These are phyloP conservation scores for Cordyceps sp. DNA, from an alignment of 2,329 filamentous ascomycete genomes.

Conservation along the genomic window DNA sequence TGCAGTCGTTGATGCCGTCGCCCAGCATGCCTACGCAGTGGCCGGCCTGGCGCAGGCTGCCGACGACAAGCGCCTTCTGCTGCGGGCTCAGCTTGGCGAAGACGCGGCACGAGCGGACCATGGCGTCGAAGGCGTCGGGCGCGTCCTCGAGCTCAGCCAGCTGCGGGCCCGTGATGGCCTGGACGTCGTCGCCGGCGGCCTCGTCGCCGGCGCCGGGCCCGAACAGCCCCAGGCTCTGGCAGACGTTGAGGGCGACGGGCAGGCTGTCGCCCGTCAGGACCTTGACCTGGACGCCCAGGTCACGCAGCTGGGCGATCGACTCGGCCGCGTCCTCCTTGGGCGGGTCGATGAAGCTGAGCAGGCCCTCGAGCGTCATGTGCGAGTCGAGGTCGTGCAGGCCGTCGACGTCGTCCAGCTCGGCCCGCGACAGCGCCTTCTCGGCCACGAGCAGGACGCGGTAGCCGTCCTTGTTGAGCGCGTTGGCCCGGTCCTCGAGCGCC, in stretches of 20 bases:
- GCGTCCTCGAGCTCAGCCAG: slow-evolving; percentile 6
- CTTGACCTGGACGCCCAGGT: slow-evolving; percentile 11
- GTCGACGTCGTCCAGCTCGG: slow-evolving; percentile 6
- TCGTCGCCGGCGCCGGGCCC: slow-evolving; percentile 5
- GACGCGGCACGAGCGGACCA: slow-evolving; percentile 9
- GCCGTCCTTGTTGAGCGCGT: slow-evolving; percentile 6
- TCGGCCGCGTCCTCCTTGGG: slow-evolving; percentile 12
- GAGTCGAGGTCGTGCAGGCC: slow-evolving; percentile 8
- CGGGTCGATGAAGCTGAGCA: slow-evolving; percentile 12
- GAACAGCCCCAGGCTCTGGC: slow-evolving; percentile 8
- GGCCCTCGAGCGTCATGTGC: slow-evolving; percentile 10
- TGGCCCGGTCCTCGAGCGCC: slow-evolving; percentile 4
- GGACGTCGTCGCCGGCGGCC: slow-evolving; percentile 5
- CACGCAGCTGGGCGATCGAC: slow-evolving; percentile 8
- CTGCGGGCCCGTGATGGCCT: slow-evolving; percentile 10
- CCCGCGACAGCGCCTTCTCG: slow-evolving; percentile 5
- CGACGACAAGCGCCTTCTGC: slow-evolving; percentile 11
- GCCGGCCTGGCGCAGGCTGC: slow-evolving; percentile 8
- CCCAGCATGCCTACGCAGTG: slow-evolving; percentile 13
- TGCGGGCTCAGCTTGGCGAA: slow-evolving; percentile 12
- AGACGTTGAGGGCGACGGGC: slow-evolving; percentile 12
- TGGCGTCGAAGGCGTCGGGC: slow-evolving; percentile 7
- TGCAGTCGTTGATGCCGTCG: slow-evolving; percentile 14
- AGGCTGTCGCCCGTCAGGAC: slow-evolving; percentile 12
- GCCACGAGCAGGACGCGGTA: slow-evolving; percentile 10